Conservation (phyloP, 139 green algal species). For the Spirogloea muscicola region DNA sequence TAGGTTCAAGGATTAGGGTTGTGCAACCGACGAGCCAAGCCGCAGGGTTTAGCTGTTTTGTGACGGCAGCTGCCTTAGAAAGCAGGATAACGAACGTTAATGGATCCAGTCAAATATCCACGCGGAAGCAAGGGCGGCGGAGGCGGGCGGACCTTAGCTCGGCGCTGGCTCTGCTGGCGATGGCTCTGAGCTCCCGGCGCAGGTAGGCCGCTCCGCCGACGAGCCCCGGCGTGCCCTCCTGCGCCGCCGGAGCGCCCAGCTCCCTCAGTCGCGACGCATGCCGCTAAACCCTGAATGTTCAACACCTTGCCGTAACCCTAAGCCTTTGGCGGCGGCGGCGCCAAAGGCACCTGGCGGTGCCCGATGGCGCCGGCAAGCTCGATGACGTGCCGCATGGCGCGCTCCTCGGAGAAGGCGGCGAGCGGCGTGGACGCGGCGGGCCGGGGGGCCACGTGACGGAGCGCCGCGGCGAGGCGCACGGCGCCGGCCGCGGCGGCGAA, state of each 20-base stretch:
- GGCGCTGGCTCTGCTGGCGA: background rate
- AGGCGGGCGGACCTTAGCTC: slow-evolving; percentile 17
- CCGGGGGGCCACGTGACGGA: slow-evolving; percentile 1
- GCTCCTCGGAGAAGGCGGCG: slow-evolving; percentile 20
- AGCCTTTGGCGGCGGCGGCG: no score
- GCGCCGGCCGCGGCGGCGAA: slow-evolving; percentile 24
- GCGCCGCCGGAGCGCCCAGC: background rate
- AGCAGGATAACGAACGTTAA: no score
- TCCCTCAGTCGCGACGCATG: no score
- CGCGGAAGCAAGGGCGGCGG: no score
- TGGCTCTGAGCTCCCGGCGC: background rate
- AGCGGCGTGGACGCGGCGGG: background rate
- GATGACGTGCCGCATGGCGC: slow-evolving; percentile 33
- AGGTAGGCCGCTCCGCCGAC: background rate
- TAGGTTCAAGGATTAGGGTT: no score
- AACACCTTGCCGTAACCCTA: no score
- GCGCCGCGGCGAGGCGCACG: slow-evolving; percentile 46
- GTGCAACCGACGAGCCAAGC: no score
- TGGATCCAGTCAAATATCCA: no score
- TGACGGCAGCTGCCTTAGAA: no score
- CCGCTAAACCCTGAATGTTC: no score
- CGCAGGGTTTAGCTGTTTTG: no score
- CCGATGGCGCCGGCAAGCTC: slow-evolving; percentile 16
- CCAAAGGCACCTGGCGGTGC: slow-evolving; percentile 29
- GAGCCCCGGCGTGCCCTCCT: slow-evolving; percentile 5